Conservation (phyloP, 2,329 filamentous ascomycete genomes). For the Zarea fungicola region DNA sequence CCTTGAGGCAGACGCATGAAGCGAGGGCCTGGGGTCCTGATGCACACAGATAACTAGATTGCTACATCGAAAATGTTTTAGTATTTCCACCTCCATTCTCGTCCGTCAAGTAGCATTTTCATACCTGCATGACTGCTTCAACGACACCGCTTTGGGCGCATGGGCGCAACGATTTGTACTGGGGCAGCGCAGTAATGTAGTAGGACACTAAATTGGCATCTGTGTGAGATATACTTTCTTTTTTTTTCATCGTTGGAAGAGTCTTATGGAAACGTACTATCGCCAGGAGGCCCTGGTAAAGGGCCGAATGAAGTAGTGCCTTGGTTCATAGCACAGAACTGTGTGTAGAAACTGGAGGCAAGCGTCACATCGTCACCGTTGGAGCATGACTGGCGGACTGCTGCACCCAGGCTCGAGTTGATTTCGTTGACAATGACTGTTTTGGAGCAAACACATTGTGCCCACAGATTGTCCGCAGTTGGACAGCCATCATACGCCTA, state of each 20-base stretch:
- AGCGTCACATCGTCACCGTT: slow-evolving; percentile 36
- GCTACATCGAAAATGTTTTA: too few relatives aligned
- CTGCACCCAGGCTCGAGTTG: slow-evolving; percentile 34
- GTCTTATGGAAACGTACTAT: slow-evolving; percentile 39
- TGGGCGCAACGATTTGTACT: slow-evolving; percentile 32
- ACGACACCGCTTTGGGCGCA: slow-evolving; percentile 35
- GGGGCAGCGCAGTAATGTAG: slow-evolving; percentile 41
- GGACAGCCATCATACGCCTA: slow-evolving; percentile 30
- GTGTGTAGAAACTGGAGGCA: slow-evolving; percentile 40
- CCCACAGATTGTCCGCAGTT: slow-evolving; percentile 30
- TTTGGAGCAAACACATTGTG: slow-evolving; percentile 42
- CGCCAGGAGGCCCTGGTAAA: slow-evolving; percentile 38
- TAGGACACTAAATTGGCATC: slow-evolving; percentile 38
- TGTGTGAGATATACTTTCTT: background rate
- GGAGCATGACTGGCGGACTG: slow-evolving; percentile 35
- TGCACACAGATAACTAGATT: slow-evolving; percentile 29
- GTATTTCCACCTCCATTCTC: too few relatives aligned
- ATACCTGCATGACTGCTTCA: slow-evolving; percentile 11
- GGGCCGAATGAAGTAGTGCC: slow-evolving; percentile 40
- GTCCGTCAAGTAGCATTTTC: too few relatives aligned
- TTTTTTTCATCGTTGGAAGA: background rate
- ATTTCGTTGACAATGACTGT: slow-evolving; percentile 31
- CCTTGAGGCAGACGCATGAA: slow-evolving; percentile 42
- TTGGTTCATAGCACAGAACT: slow-evolving; percentile 40
- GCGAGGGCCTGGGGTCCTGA: slow-evolving; percentile 38